A percentile compares a stretch with the other conserved stretches of the same genome.
Conservation (phyloP, 78 protist genomes). For the Dictyostelium citrinum region DNA sequence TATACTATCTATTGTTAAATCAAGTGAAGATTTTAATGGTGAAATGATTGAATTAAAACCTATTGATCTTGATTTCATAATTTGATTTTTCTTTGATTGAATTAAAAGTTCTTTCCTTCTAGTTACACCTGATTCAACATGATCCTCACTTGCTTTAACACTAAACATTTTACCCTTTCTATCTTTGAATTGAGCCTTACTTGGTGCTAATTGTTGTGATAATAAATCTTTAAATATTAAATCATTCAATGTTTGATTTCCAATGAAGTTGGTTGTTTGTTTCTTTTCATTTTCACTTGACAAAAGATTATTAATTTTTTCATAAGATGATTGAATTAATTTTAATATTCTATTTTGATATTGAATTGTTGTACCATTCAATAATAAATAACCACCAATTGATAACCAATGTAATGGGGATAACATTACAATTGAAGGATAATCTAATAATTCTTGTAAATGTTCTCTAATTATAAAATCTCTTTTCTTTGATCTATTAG, state of each 20-base stretch:
- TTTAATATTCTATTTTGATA: slow-evolving; percentile 6
- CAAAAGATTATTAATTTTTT: background rate
- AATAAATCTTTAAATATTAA: background rate
- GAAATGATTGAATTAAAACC: background rate
- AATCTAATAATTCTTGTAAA: slow-evolving; percentile 4
- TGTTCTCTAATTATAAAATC: slow-evolving; percentile 45
- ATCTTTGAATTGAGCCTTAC: slow-evolving; percentile 24
- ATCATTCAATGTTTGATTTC: background rate
- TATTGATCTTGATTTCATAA: background rate
- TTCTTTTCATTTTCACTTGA: background rate
- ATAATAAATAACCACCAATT: slow-evolving; percentile 57
- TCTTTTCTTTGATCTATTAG: slow-evolving; percentile 36
- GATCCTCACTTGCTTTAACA: slow-evolving; percentile 77
- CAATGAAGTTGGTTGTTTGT: background rate
- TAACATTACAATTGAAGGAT: background rate
- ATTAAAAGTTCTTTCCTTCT: slow-evolving; percentile 43
- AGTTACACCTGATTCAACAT: slow-evolving; percentile 65
- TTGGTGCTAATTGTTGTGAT: background rate
- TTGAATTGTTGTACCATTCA: slow-evolving; percentile 19
- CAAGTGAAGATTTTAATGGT: background rate
- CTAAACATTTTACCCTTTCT: slow-evolving; percentile 78
- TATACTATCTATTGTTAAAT: background rate
- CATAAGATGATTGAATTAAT: slow-evolving; percentile 7
- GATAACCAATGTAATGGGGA: slow-evolving; percentile 54
- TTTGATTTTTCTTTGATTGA: slow-evolving; percentile 34